Evolutionary conservation across 768 basidiomycete species (phyloP).

Genomic region (Boletus pseudopeckii): DNA sequence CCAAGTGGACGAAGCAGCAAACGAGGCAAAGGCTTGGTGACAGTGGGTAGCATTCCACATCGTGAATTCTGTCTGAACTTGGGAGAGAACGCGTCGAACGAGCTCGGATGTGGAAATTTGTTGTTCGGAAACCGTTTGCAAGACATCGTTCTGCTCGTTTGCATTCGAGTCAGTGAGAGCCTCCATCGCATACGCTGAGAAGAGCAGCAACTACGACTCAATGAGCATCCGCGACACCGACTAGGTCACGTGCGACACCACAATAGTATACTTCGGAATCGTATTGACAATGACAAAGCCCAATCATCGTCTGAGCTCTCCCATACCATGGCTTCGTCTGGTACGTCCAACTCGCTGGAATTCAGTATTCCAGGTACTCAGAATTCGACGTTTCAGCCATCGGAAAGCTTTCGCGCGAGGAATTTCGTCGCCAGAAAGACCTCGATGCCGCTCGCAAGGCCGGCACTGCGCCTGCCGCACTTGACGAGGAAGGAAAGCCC

Average conservation of each 20-base stretch:
- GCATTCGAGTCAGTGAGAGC: constrained; percentile 4
- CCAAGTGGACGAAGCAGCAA: constrained; percentile 18
- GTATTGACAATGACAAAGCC: background rate
- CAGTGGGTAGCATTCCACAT: constrained; percentile 17
- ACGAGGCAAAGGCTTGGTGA: constrained; percentile 10
- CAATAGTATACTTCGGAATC: background rate
- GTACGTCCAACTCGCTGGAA: constrained; percentile 9
- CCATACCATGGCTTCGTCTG: constrained; percentile 24
- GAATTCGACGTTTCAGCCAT: constrained; percentile 32
- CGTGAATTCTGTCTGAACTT: constrained; percentile 27
- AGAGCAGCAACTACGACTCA: background rate
- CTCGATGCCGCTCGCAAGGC: constrained; percentile 98
- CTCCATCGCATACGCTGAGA: background rate
- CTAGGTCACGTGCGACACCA: constrained; percentile 4
- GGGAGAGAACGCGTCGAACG: constrained; percentile 12
- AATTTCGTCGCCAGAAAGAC: constrained; percentile 93
- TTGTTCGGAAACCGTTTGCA: constrained; percentile 3
- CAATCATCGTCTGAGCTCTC: background rate
- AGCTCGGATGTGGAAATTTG: constrained; percentile 6
- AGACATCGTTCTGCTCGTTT: constrained; percentile 9
- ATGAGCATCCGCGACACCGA: too few species aligned
- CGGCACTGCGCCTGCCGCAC: constrained; percentile 92
- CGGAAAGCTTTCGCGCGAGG: constrained; percentile 90
- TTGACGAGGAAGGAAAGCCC: constrained; percentile 91
- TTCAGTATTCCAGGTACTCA: background rate